Conservation (phyloP, 352 stramenopile genomes). For the Phytophthora uliginosa region DNA sequence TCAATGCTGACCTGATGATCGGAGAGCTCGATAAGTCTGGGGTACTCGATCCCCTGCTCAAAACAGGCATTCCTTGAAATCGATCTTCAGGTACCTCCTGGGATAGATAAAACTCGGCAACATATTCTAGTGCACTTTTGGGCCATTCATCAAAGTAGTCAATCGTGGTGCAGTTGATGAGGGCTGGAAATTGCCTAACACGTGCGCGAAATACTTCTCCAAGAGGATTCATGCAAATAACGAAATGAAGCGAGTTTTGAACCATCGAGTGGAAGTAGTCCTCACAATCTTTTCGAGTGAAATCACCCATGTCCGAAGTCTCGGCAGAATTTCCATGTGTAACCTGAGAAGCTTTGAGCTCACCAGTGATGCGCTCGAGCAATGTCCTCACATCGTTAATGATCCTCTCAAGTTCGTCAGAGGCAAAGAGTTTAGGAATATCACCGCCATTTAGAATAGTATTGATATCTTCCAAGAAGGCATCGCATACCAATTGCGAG, state of each 20-base stretch:
- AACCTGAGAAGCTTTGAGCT: constrained; percentile 7
- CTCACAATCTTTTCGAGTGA: constrained; percentile 81
- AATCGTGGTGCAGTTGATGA: constrained; percentile 96
- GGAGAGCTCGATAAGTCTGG: constrained; percentile 14
- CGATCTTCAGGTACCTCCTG: constrained; percentile 18
- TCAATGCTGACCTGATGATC: constrained; percentile 41
- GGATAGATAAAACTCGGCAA: constrained; percentile 72
- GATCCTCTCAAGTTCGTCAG: constrained; percentile 89
- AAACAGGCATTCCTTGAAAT: background rate
- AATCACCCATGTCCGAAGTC: constrained; percentile 16
- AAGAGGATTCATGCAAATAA: constrained; percentile 92
- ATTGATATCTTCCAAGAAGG: constrained; percentile 91
- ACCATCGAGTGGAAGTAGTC: constrained; percentile 85
- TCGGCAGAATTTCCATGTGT: background rate
- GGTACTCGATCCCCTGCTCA: constrained; percentile 4
- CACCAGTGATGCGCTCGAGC: constrained; percentile 23
- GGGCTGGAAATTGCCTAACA: constrained; percentile 92
- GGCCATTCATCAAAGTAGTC: constrained; percentile 96
- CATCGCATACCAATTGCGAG: constrained; percentile 84
- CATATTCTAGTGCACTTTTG: constrained; percentile 83
- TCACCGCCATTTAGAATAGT: constrained; percentile 88
- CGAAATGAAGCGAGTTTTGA: constrained; percentile 90
- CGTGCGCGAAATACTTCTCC: constrained; percentile 83
- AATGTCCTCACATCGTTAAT: constrained; percentile 64
- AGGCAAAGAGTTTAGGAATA: constrained; percentile 88